A percentile compares a stretch with the other conserved stretches of the same genome.
phyloP scores from a whole-genome alignment of 2,329 filamentous ascomycete species.

The Hymenotorrendiella dingleyae region DNA sequence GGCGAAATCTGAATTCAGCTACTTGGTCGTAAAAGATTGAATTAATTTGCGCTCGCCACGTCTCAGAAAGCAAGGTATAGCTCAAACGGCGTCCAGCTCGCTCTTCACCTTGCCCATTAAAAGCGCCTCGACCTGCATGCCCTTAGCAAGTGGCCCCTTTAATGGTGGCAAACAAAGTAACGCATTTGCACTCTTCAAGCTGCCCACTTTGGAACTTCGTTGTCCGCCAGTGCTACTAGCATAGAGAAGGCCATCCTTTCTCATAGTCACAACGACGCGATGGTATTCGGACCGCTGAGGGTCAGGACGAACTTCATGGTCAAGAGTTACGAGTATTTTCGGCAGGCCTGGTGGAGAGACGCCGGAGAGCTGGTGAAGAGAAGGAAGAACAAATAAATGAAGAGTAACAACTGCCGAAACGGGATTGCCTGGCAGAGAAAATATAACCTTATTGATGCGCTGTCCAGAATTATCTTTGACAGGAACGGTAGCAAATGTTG shows the following conservation, averaged over 20 bases:
- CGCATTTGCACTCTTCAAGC: conserved; percentile 82
- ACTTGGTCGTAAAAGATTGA: no score
- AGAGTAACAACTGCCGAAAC: conserved; percentile 90
- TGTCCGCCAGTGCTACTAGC: conserved; percentile 85
- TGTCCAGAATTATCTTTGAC: conserved; percentile 53
- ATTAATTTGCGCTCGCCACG: no score
- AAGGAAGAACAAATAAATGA: conserved; percentile 87
- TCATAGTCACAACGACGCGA: conserved; percentile 66
- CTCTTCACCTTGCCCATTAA: conserved; percentile 55
- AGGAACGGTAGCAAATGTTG: conserved; percentile 88
- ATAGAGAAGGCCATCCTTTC: conserved; percentile 59
- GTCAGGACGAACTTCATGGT: conserved; percentile 70
- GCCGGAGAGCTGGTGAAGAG: conserved; percentile 71
- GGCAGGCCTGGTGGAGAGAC: conserved; percentile 63
- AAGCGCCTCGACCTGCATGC: conserved; percentile 67
- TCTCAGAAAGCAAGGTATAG: no score
- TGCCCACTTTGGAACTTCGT: conserved; percentile 83
- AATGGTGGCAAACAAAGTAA: conserved; percentile 68
- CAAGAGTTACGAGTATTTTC: conserved; percentile 62
- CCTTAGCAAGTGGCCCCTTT: conserved; percentile 59
- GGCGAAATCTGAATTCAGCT: no score
- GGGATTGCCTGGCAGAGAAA: conserved; percentile 89
- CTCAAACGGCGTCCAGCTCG: conserved; percentile 13
- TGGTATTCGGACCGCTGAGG: conserved; percentile 80
- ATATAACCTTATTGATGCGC: conserved; percentile 64